Percentiles rank a stretch among this genome's conserved stretches.
Conservation (phyloP, 2,329 filamentous ascomycete genomes). For the Nannizziopsis arthrosporioides region DNA sequence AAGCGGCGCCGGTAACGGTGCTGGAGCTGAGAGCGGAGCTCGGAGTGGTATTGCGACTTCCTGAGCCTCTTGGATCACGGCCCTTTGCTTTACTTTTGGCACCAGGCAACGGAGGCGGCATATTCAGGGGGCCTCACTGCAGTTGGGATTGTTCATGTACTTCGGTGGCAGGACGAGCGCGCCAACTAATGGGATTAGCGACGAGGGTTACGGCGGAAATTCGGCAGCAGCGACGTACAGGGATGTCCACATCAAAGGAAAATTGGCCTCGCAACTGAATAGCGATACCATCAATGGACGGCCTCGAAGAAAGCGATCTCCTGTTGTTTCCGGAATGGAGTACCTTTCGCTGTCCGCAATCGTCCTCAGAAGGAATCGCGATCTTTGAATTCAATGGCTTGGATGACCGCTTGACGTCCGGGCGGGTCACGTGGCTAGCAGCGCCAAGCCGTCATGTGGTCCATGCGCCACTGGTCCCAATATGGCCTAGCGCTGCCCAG, state of each 20-base stretch:
- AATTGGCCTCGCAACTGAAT: no score
- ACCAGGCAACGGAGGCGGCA: slow-evolving; percentile 35
- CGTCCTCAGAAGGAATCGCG: no score
- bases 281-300: no score
- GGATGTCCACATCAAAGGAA: no score
- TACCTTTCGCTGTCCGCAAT: no score
- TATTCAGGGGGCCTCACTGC: slow-evolving; percentile 16
- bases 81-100: slow-evolving; percentile 44
- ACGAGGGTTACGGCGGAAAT: no score
- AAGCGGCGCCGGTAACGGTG: slow-evolving; percentile 24
- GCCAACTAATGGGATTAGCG: no score
- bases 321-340: background rate
- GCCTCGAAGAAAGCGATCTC: background rate
- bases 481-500: no score
- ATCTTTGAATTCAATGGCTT: background rate
- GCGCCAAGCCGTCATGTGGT: no score
- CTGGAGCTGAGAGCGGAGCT: slow-evolving; percentile 43
- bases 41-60: slow-evolving; percentile 53
- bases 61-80: slow-evolving; percentile 42
- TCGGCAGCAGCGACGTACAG: no score
- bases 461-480: no score
- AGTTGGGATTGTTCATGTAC: background rate
- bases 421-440: background rate
- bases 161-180: background rate
- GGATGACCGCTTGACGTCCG: background rate